Percentiles rank a stretch among this genome's conserved stretches.
These are phyloP conservation scores for Phytophthora capsici DNA, from an alignment of 352 stramenopile genomes.

Conservation along the genomic window DNA sequence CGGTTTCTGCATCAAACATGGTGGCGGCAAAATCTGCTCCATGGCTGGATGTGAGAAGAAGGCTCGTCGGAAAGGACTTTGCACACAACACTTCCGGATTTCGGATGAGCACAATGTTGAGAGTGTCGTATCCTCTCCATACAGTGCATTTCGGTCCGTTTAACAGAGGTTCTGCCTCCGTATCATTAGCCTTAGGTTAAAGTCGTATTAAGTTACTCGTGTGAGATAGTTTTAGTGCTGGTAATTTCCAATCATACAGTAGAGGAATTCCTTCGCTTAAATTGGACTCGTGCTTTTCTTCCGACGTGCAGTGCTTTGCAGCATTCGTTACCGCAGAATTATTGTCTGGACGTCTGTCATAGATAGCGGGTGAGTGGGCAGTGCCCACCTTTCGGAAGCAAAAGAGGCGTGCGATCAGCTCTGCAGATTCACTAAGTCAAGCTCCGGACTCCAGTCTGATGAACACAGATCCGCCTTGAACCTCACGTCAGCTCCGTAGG, in stretches of 20 bases:
- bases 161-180: conserved; percentile 16
- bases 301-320: conserved; percentile 1
- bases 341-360: neutral
- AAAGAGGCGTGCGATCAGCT: neutral
- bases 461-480: neutral
- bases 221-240: conserved; percentile 28
- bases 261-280: conserved; percentile 6
- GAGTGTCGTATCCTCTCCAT: conserved; percentile 20
- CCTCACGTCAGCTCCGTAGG: neutral
- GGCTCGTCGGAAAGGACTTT: conserved; percentile 79
- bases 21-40: conserved; percentile 83
- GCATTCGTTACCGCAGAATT: neutral
- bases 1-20: conserved; percentile 85
- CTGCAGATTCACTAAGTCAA: conserved; percentile 2
- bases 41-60: conserved; percentile 83
- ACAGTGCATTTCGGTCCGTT: conserved; percentile 28
- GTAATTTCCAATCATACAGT: conserved; percentile 20
- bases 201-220: conserved; percentile 42
- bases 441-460: conserved; percentile 1
- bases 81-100: conserved; percentile 81
- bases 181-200: conserved; percentile 32
- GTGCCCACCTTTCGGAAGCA: neutral
- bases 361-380: conserved; percentile 4
- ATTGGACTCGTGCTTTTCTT: conserved; percentile 2
- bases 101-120: conserved; percentile 43